Conservation (phyloP, 2,329 filamentous ascomycete genomes). For the Beauveria pseudobassiana region DNA sequence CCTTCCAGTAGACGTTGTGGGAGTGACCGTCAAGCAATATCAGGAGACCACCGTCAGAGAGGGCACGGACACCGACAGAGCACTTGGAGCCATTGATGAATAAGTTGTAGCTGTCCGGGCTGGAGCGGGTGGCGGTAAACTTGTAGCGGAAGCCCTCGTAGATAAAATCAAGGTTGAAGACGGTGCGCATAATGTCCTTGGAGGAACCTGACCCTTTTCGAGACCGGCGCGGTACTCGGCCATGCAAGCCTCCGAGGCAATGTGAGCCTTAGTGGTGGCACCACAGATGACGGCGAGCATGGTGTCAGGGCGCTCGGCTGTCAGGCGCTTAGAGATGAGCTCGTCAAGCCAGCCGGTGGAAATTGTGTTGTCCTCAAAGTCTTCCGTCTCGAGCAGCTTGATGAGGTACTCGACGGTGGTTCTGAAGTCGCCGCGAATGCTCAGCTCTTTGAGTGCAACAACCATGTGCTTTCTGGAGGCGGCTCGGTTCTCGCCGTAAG, state of each 20-base stretch:
- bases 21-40: slow-evolving; percentile 86
- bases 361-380: slow-evolving; percentile 98
- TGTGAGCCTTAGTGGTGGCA: slow-evolving; percentile 89
- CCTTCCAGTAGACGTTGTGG: slow-evolving; percentile 99
- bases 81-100: slow-evolving; percentile 99
- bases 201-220: slow-evolving; percentile 94
- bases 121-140: slow-evolving; percentile 92
- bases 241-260: slow-evolving; percentile 85
- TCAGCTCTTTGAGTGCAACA: slow-evolving; percentile 94
- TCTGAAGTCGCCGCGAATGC: slow-evolving; percentile 98
- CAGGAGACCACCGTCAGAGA: slow-evolving; percentile 89
- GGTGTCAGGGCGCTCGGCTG: slow-evolving; percentile 87
- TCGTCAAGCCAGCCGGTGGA: slow-evolving; percentile 98
- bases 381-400: slow-evolving; percentile 95
- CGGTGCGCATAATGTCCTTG: slow-evolving; percentile 94
- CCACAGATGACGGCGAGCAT: slow-evolving; percentile 93
- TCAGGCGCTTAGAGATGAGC: slow-evolving; percentile 95
- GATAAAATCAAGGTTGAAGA: slow-evolving; percentile 97
- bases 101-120: slow-evolving; percentile 87
- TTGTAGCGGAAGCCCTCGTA: slow-evolving; percentile 96
- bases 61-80: slow-evolving; percentile 81
- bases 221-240: slow-evolving; percentile 80
- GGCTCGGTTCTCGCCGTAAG: slow-evolving; percentile 93
- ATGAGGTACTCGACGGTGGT: slow-evolving; percentile 98
- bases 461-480: slow-evolving; percentile 99